Evolutionary conservation across 768 basidiomycete genomes (phyloP).

Genomic region (Lactarius akahatsu): DNA sequence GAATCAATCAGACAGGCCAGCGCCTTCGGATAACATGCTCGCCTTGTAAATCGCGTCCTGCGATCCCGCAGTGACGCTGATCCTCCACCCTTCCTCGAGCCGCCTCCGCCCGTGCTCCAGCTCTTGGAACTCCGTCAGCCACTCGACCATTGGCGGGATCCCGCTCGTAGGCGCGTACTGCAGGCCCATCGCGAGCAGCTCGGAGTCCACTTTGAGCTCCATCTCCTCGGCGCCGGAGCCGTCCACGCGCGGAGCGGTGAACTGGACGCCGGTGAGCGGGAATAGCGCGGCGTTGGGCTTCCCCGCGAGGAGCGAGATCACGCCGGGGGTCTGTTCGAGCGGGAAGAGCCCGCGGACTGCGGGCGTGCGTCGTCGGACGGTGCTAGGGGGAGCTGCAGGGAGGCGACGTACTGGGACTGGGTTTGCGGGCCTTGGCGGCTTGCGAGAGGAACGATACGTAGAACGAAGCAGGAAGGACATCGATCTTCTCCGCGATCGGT

Average conservation of each 20-base stretch:
- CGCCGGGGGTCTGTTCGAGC: constrained; percentile 72
- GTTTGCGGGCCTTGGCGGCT: constrained; percentile 57
- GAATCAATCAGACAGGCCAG: neutral
- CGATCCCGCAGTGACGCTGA: constrained; percentile 79
- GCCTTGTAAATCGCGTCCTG: constrained; percentile 92
- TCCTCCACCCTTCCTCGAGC: constrained; percentile 59
- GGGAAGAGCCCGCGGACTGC: constrained; percentile 66
- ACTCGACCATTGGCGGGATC: constrained; percentile 57
- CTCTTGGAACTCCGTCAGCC: constrained; percentile 73
- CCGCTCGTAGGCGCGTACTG: constrained; percentile 81
- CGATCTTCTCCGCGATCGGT: too few relatives aligned
- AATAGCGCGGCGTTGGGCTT: constrained; percentile 91
- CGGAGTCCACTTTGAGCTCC: constrained; percentile 52
- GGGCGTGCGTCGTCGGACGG: too few relatives aligned
- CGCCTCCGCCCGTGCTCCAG: constrained; percentile 59
- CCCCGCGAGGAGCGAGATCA: constrained; percentile 84
- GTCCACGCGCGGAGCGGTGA: constrained; percentile 53
- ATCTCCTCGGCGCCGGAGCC: constrained; percentile 45
- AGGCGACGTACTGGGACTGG: constrained; percentile 50
- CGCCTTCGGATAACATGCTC: constrained; percentile 15
- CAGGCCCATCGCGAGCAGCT: constrained; percentile 63
- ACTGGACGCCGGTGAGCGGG: constrained; percentile 80
- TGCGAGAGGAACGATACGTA: constrained; percentile 64
- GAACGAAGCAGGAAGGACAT: constrained; percentile 48
- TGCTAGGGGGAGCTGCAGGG: neutral